Base-by-base conservation (phyloP, 345 rosid species). In the Angophora floribunda region DNA sequence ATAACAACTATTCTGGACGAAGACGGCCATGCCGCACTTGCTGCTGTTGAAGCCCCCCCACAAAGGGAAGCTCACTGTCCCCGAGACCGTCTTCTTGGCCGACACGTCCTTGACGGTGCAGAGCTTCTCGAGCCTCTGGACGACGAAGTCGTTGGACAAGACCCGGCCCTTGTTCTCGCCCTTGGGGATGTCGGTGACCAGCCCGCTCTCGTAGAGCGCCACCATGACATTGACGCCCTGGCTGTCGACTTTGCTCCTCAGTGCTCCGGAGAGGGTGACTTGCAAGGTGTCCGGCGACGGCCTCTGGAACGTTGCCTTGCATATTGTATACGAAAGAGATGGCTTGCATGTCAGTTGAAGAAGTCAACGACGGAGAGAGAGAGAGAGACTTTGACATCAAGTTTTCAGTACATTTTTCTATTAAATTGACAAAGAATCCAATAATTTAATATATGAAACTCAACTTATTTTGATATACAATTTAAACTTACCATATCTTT, bases 111-210 rank as follows among this genome's bases (percentile, higher is more conserved):
- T 95, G 63, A 94, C 93, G 50, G 93, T 90, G 90, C 95, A 93
- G 87, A 97, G 93, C 93, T 94, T 97, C 88, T 95, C 97, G 9
- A 97, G 93, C 93, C 88, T 95, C 88, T 98, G 91, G 14, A 97
- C 98, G 7, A 97, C 95, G 24, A 90, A 94, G 92, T 96, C 98
- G 86, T 96, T 96, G 32, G 98, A 90, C 44, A 96, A 87, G 51
- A 97, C 94, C 55, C 92, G 92, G 19, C 95, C 98, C 92, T 94
- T 94, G 94, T 96, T 97, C 88, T 96, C 99, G 75, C 99, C 98
- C 6, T 55, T 87, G 0, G 86, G 92, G 63, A 96, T 93, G 91
- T 95, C 93, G 6, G 91, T 96, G 91, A 96, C 95, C 87, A 96
- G 86, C 45, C 98, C 98, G 17, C 70, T 94, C 89, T 97, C 98